phyloP scores from a whole-genome alignment of 192 early-diverging fungal species.

The Backusella macrospora region DNA sequence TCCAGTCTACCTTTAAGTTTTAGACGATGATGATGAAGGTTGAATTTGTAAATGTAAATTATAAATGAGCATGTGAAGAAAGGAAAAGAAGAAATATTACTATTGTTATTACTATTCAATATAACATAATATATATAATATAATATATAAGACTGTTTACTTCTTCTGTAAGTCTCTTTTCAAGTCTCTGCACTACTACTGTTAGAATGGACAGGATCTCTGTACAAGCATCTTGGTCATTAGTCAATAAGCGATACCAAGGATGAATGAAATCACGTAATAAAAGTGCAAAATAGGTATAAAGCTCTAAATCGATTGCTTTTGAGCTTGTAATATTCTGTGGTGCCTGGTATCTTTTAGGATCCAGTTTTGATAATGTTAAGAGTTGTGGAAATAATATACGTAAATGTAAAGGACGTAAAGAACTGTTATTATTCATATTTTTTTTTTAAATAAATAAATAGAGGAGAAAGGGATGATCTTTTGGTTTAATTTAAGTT shows the following conservation, averaged over 20 bases:
- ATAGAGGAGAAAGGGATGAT: too few species aligned
- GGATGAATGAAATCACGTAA: conserved; percentile 56
- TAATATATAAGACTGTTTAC: conserved; percentile 27
- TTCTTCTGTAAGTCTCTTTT: conserved; percentile 41
- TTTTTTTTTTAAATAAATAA: not conserved
- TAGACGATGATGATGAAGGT: not conserved
- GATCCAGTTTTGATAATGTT: conserved; percentile 28
- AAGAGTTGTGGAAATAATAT: conserved; percentile 38
- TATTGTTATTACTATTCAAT: not conserved
- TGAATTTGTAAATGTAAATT: not conserved
- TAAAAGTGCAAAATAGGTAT: conserved; percentile 51
- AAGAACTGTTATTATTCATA: conserved; percentile 8
- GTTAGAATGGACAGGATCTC: conserved; percentile 43
- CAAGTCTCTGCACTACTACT: conserved; percentile 41
- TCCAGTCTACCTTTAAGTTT: conserved; percentile 48
- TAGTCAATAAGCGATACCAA: conserved; percentile 52
- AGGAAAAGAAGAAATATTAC: not conserved
- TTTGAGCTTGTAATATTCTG: conserved; percentile 41
- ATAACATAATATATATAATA: not conserved
- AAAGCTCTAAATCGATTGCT: conserved; percentile 54
- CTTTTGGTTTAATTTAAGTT: not conserved
- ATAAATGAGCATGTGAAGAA: not conserved
- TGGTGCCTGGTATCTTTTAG: conserved; percentile 31
- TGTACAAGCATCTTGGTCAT: conserved; percentile 45
- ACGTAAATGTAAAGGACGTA: conserved; percentile 33